These are phyloP conservation scores for Colletotrichum phormii DNA, from an alignment of 2,329 filamentous ascomycete species.

Conservation along the genomic window DNA sequence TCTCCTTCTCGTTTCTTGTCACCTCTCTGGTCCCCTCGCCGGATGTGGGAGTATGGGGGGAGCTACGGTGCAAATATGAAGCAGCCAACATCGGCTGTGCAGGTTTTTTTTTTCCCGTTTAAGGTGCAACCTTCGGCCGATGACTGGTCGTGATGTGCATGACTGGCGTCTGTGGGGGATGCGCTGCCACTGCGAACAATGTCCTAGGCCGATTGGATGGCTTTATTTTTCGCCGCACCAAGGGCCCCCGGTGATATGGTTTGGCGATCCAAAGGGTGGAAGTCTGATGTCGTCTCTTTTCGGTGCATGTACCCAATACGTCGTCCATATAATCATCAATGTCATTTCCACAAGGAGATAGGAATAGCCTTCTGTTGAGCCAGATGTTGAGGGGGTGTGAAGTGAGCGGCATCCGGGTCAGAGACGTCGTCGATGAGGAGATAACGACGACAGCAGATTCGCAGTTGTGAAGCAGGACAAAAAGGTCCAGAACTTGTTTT, in stretches of 20 bases:
- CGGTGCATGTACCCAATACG: background rate
- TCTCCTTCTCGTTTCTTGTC: background rate
- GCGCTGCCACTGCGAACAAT: constrained; percentile 19
- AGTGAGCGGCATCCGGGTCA: background rate
- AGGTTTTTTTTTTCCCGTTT: constrained; percentile 5
- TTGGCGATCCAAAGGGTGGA: constrained; percentile 12
- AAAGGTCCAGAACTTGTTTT: constrained; percentile 3
- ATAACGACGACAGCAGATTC: background rate
- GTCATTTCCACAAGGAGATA: background rate
- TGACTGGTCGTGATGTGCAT: constrained; percentile 32
- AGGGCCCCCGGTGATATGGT: background rate
- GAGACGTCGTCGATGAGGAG: background rate
- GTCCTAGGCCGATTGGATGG: constrained; percentile 30
- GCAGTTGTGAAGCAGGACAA: background rate
- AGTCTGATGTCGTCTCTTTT: constrained; percentile 9
- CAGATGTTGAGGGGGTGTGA: background rate
- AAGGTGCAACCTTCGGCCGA: constrained; percentile 34
- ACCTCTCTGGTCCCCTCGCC: constrained; percentile 11
- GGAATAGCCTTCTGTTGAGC: constrained; percentile 26
- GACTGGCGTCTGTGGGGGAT: constrained; percentile 33
- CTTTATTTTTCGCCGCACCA: constrained; percentile 23
- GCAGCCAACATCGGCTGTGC: constrained; percentile 15
- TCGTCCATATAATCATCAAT: background rate
- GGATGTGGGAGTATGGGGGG: constrained; percentile 10
- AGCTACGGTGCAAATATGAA: constrained; percentile 26